Base-by-base conservation (phyloP, 805 yeast species). In the Dipodascus geniculatus region DNA sequence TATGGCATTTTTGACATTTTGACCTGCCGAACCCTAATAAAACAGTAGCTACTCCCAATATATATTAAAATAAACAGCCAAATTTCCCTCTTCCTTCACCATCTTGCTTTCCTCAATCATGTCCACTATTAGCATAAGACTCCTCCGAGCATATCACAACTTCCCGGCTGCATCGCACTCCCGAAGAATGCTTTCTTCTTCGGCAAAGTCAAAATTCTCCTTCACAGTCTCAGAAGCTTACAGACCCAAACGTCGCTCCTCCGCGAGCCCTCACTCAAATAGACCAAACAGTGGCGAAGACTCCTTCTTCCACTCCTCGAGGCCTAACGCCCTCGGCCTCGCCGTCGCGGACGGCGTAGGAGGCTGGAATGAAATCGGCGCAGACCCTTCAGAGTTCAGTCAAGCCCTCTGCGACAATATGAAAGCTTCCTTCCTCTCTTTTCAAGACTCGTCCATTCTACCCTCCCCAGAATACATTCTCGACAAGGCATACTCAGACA, bases 291-390 rank as follows among this genome's bases (percentile, higher is more conserved):
- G 31, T 17, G 49, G 49, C 4, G 49, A 47, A 47, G 49, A 47
- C 19, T 22, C 49, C 8, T 47, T 47, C n/a, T 47, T 47, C 28
- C 19, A 22, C 28, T 38, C 44, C 14, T 3, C 28, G 3, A 16
- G 8, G 16, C 28, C 23, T 22, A 47, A 22, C 8, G 60, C 67
- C 2, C 44, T 67, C 1, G 70, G 66, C 2, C 6, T 38, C 20
- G 44, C 20, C 4, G 71, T 68, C 16, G 70, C 96, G 3, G 99
- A 91, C 69, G 99, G 99, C 14, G 98, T 93, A 2, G 98, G 98
- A 16, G 98, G 98, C 2, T 91, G 98, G 97, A 79, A 86, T 1
- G 93, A 87, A 56, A 83, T 86, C 49, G 97, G 97, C 0, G 85
- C 81, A 61, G 96, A 91, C 66, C 86, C 96, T 1, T 78, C 88